Conservation (phyloP, 257 asterid species). For the Salvia miltiorrhiza region DNA sequence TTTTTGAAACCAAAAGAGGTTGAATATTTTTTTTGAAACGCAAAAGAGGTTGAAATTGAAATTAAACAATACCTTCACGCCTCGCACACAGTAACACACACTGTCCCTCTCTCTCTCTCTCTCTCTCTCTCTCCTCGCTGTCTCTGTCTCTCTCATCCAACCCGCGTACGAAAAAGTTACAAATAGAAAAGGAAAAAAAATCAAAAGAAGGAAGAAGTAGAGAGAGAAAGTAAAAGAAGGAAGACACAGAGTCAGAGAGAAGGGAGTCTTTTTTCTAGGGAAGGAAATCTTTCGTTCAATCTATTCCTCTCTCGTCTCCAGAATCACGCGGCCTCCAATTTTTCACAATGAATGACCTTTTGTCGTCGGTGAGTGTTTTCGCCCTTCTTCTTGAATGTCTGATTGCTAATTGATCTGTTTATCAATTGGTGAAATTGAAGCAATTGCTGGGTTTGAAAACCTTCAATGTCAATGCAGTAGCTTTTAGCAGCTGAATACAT, state of each 20-base stretch:
- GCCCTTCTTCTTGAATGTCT: neutral
- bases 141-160: slow-evolving; percentile 33
- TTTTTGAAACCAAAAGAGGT: too few species aligned
- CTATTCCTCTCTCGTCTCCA: slow-evolving; percentile 33
- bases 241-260: slow-evolving; percentile 17
- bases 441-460: neutral
- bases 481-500: slow-evolving; percentile 28
- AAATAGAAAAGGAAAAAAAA: neutral
- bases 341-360: slow-evolving; percentile 70
- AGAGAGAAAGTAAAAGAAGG: slow-evolving; percentile 21
- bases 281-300: slow-evolving; percentile 27
- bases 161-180: slow-evolving; percentile 29
- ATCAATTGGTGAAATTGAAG: slow-evolving; percentile 5
- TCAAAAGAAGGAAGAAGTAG: slow-evolving; percentile 6
- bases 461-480: slow-evolving; percentile 25
- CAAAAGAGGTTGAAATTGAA: neutral
- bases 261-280: slow-evolving; percentile 15
- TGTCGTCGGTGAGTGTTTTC: slow-evolving; percentile 49
- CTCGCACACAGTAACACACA: slow-evolving; percentile 14
- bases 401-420: slow-evolving; percentile 32
- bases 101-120: slow-evolving; percentile 26
- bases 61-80: neutral
- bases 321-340: slow-evolving; percentile 13
- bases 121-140: slow-evolving; percentile 38
- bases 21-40: too few species aligned